Evolutionary conservation across 2,329 filamentous ascomycete species (phyloP).

Genomic region (Sporothrix globosa): DNA sequence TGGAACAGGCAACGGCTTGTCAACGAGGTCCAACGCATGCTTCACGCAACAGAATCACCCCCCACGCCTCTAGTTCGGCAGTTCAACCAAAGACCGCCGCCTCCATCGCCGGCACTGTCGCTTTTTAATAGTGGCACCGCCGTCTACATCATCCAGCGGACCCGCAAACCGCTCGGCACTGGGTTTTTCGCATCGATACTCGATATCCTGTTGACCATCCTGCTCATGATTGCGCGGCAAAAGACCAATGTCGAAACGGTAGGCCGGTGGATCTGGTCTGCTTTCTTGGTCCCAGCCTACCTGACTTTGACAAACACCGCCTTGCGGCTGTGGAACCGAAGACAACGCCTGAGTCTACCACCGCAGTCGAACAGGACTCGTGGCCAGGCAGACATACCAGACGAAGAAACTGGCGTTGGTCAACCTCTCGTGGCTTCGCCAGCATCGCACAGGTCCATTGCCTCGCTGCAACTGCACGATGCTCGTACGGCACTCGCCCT

Average conservation of each 20-base stretch:
- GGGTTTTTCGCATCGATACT: neutral
- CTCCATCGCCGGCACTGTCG: neutral
- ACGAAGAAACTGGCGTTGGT: neutral
- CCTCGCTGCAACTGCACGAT: neutral
- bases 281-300: neutral
- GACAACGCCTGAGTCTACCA: neutral
- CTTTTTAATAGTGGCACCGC: neutral
- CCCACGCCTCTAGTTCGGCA: neutral
- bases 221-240: neutral
- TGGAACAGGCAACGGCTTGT: constrained; percentile 9
- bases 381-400: neutral
- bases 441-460: neutral
- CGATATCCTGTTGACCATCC: neutral
- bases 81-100: constrained; percentile 7
- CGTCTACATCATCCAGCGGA: neutral
- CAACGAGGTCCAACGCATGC: constrained; percentile 1
- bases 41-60: neutral
- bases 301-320: neutral
- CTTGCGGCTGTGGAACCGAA: neutral
- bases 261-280: neutral
- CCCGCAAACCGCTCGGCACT: neutral
- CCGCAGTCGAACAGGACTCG: neutral
- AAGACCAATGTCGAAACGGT: constrained; percentile 4
- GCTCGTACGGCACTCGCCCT: neutral
- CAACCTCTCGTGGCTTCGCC: neutral